Evolutionary conservation across 2,329 filamentous ascomycete genomes (phyloP), one percentile per base, ranked within the genome.

Genomic region (Diaporthe vexans): DNA sequence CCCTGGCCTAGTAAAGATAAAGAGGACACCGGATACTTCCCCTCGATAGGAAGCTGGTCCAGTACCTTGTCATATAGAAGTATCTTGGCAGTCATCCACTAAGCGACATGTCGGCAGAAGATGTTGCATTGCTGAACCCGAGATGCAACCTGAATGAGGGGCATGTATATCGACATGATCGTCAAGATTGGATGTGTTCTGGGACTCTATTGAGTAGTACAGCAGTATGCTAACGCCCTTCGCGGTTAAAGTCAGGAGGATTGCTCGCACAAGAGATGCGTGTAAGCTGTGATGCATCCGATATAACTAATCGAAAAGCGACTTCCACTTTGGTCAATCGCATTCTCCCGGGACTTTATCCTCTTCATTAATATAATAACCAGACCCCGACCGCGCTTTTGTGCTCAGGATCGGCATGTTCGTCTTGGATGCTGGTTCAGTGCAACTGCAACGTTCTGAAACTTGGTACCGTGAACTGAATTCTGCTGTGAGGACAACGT

Each of bases 321-420:
- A 54, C 48, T 54, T 54, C 24, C 33, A 40, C n/a, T 54, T 15
- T 17, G 9, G 15, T 37, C 48, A 4, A 54, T 40, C 0, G 8
- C 21, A 68, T 68, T 68, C 17, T 68, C 15, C 63, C 63, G 63
- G 63, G 63, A 68, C 33, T 68, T 68, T 68, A 68, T 54, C 63
- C 63, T 68, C 15, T 13, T 54, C n/a, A 54, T 68, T 26, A 68
- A 17, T 54, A 26, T 68, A 68, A 37, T 26, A 68, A 21, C 8
- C n/a, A 68, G 40, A 54, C 54, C 33, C 40, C 33, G 10, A 21
- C 33, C 63, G 33, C 21, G 13, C 33, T 15, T 40, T 1, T 68
- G n/a, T 40, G 9, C 33, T 21, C 33, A 29, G 40, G 13, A 40
- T 26, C 63, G 46, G 8, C 63, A 54, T 54, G 46, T 29, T 40